Conservation (phyloP, 208 protist genomes). For the Phytomonas sp. region DNA sequence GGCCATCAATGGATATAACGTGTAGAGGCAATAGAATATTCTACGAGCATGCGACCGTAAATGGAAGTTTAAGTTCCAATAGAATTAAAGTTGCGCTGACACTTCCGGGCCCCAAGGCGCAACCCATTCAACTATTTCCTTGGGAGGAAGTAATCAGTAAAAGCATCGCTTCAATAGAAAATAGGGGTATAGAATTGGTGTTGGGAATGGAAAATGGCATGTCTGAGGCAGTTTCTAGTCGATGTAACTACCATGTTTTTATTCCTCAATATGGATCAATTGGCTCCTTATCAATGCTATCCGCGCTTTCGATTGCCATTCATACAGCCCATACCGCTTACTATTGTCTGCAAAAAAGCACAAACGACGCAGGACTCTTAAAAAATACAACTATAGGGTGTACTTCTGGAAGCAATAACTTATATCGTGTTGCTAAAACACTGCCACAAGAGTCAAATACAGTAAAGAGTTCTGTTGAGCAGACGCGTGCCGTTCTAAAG, state of each 20-base stretch:
- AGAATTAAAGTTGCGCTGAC: conserved; percentile 54
- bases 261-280: conserved; percentile 85
- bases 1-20: conserved; percentile 67
- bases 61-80: conserved; percentile 9
- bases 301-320: conserved; percentile 61
- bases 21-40: conserved; percentile 60
- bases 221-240: conserved; percentile 18
- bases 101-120: conserved; percentile 38
- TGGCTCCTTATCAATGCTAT: conserved; percentile 77
- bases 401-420: background rate
- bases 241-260: conserved; percentile 51
- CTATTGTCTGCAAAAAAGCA: background rate
- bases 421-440: background rate
- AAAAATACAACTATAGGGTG: background rate
- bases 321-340: conserved; percentile 20
- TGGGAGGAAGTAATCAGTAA: conserved; percentile 14
- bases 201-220: conserved; percentile 85
- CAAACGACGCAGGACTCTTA: background rate
- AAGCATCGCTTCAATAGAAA: background rate
- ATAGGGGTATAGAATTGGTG: conserved; percentile 43
- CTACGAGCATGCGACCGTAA: conserved; percentile 47
- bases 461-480: background rate
- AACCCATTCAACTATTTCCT: conserved; percentile 35
- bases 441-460: background rate
- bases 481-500: conserved; percentile 14